Conservation (phyloP, 164 flowering plant species). For the Umbellularia californica region DNA sequence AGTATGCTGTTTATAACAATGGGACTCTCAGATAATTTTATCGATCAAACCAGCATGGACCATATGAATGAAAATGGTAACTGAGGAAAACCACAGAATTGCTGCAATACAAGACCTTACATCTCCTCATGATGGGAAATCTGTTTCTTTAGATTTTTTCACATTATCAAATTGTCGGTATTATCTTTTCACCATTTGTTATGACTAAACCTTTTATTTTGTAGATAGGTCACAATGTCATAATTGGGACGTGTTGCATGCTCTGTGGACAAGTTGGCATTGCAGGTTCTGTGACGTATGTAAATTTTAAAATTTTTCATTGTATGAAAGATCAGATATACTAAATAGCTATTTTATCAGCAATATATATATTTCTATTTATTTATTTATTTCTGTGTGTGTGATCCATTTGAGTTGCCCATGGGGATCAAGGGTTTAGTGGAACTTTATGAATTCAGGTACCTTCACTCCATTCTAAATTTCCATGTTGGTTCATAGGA, state of each 20-base stretch:
- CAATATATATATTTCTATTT: not conserved
- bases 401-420: not conserved
- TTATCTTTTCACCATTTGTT: not conserved
- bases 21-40: too few relatives aligned
- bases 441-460: not conserved
- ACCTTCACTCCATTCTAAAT: not conserved
- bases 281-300: slow-evolving; percentile 95
- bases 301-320: slow-evolving; percentile 1
- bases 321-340: not conserved
- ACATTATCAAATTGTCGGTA: too few relatives aligned
- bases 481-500: slow-evolving; percentile 30
- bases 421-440: not conserved
- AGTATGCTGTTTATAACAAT: too few relatives aligned
- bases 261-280: slow-evolving; percentile 96
- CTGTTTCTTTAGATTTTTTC: not conserved
- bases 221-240: slow-evolving; percentile 94
- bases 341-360: not conserved
- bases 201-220: slow-evolving; percentile 9
- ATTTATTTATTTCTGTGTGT: too few relatives aligned
- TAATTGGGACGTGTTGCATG: slow-evolving; percentile 75
- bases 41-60: too few relatives aligned
- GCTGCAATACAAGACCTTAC: not conserved
- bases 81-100: not conserved
- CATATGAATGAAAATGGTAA: not conserved
- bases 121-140: not conserved